phyloP scores from a whole-genome alignment of 2,329 filamentous ascomycete genomes.

The Calonectria pseudoturangicola region DNA sequence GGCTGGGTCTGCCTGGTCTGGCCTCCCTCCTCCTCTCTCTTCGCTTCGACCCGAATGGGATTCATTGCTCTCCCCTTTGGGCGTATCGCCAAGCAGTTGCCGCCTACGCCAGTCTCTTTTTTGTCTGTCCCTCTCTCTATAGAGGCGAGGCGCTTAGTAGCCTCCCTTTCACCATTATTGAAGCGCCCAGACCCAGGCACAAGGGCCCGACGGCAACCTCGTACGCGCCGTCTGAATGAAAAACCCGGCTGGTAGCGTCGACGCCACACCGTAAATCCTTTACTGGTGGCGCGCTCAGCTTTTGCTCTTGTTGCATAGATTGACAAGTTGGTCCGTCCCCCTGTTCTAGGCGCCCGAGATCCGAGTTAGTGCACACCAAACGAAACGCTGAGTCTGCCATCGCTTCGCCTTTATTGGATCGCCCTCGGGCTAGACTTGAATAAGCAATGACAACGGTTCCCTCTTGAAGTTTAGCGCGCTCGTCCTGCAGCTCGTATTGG shows the following conservation, averaged over 20 bases:
- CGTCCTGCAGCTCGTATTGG: constrained; percentile 2
- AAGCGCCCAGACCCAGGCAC: not conserved
- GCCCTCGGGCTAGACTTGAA: not conserved
- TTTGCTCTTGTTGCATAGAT: not conserved
- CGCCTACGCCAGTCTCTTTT: constrained; percentile 1
- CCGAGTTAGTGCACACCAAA: constrained; percentile 1
- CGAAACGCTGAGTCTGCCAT: not conserved
- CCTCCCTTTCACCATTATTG: not conserved
- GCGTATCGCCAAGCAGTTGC: not conserved
- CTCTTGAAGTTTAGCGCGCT: not conserved
- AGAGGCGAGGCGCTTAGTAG: constrained; percentile 5
- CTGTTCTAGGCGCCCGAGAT: constrained; percentile 15
- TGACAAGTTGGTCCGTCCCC: not conserved
- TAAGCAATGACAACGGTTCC: constrained; percentile 21
- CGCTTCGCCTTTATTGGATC: not conserved
- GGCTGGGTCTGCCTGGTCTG: not conserved
- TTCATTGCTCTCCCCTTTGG: not conserved
- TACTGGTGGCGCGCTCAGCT: not conserved
- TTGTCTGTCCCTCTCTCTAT: no score
- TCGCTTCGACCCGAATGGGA: not conserved
- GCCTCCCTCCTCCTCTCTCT: not conserved
- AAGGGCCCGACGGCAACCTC: not conserved
- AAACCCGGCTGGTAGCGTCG: not conserved
- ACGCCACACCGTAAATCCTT: constrained; percentile 21
- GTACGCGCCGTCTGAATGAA: constrained; percentile 4